phyloP scores from a whole-genome alignment of 305 asterid species.

The Coffea humblotiana region DNA sequence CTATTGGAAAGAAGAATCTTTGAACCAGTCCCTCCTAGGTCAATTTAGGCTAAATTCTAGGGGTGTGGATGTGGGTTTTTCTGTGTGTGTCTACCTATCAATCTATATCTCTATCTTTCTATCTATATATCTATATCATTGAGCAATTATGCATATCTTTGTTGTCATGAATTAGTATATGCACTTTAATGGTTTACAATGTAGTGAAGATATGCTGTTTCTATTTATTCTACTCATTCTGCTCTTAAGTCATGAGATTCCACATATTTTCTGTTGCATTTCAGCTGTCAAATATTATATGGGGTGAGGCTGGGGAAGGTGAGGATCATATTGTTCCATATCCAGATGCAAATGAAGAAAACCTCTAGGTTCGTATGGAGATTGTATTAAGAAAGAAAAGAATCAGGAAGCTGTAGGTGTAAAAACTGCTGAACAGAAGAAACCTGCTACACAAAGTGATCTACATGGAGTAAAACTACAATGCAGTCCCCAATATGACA shows the following conservation, averaged over 20 bases:
- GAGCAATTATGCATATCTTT: neutral
- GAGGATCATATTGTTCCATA: slow-evolving; percentile 87
- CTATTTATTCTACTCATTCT: slow-evolving; percentile 14
- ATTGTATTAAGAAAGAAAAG: slow-evolving; percentile 49
- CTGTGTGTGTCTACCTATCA: neutral
- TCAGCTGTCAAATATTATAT: slow-evolving; percentile 78
- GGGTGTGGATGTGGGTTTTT: too few relatives aligned
- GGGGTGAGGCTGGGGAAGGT: slow-evolving; percentile 73
- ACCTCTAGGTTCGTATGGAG: slow-evolving; percentile 39
- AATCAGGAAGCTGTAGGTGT: slow-evolving; percentile 39
- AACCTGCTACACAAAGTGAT: slow-evolving; percentile 39
- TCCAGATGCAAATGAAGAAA: slow-evolving; percentile 56
- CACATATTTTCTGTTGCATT: slow-evolving; percentile 24
- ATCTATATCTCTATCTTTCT: neutral
- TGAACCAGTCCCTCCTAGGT: neutral
- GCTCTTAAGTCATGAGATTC: slow-evolving; percentile 4
- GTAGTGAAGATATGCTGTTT: slow-evolving; percentile 13
- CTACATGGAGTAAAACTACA: slow-evolving; percentile 34
- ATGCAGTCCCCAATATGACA: slow-evolving; percentile 41
- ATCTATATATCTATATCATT: neutral
- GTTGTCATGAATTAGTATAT: neutral
- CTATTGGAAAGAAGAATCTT: neutral
- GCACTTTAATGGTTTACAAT: neutral
- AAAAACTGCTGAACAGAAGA: slow-evolving; percentile 45
- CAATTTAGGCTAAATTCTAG: neutral